Evolutionary conservation across 192 early-diverging fungal genomes (phyloP).

Genomic region (Linnemannia elongata): DNA sequence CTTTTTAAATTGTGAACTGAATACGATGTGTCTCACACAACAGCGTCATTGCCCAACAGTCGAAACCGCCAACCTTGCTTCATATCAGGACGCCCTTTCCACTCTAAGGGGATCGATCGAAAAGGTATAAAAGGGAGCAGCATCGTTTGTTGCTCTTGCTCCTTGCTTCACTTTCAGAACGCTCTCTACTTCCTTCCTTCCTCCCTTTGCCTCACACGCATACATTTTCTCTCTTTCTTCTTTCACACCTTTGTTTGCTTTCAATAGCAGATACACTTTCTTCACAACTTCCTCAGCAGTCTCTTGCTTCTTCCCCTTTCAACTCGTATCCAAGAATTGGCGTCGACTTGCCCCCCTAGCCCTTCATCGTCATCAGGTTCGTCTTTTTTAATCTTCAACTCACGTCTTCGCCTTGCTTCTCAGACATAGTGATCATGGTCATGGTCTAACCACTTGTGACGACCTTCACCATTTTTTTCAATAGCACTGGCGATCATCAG

Average conservation of each 20-base stretch:
- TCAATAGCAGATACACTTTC: neutral
- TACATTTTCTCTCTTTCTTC: neutral
- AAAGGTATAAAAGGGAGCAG: neutral
- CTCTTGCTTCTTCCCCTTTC: neutral
- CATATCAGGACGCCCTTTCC: neutral
- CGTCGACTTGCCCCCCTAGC: conserved; percentile 40
- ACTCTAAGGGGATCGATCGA: neutral
- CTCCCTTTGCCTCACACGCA: neutral
- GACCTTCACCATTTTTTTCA: neutral
- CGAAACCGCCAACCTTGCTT: neutral
- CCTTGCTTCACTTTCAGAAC: conserved; percentile 4
- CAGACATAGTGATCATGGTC: neutral
- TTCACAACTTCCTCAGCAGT: neutral
- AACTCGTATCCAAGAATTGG: conserved; percentile 54
- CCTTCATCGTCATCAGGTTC: conserved; percentile 27
- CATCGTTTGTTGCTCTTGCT: neutral
- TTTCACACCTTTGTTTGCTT: neutral
- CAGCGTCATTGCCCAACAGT: neutral
- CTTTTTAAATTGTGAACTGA: neutral
- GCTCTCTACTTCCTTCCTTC: neutral
- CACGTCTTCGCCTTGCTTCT: neutral
- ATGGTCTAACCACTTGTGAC: neutral
- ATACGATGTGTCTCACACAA: neutral
- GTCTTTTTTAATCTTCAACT: neutral
- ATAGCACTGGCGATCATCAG: conserved; percentile 39